These are phyloP conservation scores for Gastrodia elata DNA, from an alignment of 106 monocot genomes.

Conservation along the genomic window DNA sequence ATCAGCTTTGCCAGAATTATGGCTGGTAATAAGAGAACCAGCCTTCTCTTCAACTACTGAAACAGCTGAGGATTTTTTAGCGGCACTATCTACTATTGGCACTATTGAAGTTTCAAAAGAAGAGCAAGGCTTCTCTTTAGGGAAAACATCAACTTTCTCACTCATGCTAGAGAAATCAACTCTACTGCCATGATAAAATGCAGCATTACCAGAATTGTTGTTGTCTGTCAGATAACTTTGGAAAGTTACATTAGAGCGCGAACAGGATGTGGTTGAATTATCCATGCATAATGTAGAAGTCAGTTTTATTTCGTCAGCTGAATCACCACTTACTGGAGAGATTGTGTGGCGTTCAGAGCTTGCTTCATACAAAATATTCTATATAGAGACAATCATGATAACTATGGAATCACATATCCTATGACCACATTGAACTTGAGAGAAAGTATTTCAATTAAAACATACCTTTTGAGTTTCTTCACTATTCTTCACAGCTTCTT, in stretches of 20 bases:
- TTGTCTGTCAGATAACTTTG: slow-evolving; percentile 5
- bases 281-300: not conserved
- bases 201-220: not conserved
- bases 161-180: slow-evolving; percentile 8
- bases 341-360: slow-evolving; percentile 4
- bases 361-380: not conserved
- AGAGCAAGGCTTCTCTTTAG: not conserved
- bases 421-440: not conserved
- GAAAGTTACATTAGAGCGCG: not conserved
- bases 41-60: not conserved
- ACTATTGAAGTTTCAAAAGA: not conserved
- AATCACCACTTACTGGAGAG: slow-evolving; percentile 10
- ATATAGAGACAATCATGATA: slow-evolving; percentile 4
- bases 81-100: not conserved
- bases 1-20: not conserved
- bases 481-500: not conserved
- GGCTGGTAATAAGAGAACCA: not conserved
- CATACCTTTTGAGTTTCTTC: not conserved
- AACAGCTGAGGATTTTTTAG: slow-evolving; percentile 1
- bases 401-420: not conserved
- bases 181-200: not conserved
- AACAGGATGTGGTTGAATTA: not conserved
- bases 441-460: not conserved
- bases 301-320: not conserved
- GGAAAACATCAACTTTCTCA: not conserved